Conservation (phyloP, 169 alveolate species). For the Blepharisma undulans region DNA sequence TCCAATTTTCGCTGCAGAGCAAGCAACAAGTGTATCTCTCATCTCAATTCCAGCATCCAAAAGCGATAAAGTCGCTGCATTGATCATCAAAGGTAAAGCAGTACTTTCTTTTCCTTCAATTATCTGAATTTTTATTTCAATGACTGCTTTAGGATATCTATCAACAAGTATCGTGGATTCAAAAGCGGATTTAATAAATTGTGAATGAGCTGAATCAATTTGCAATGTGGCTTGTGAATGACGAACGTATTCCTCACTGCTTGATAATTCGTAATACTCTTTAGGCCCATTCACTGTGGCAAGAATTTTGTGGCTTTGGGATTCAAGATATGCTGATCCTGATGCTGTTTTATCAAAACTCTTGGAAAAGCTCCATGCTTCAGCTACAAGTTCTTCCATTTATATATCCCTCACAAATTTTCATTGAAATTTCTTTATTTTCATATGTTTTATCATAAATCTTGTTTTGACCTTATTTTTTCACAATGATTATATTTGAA, state of each 20-base stretch:
- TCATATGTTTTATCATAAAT: too few species aligned
- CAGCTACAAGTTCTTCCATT: constrained; percentile 22
- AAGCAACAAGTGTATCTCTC: constrained; percentile 24
- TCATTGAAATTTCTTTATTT: too few species aligned
- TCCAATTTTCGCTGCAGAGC: background rate
- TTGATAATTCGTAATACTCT: constrained; percentile 9
- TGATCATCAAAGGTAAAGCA: background rate
- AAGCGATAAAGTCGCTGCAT: constrained; percentile 25
- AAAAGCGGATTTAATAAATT: background rate
- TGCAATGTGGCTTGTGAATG: background rate
- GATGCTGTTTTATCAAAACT: constrained; percentile 1
- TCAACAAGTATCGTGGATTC: background rate
- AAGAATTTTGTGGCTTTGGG: background rate
- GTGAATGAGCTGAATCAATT: background rate
- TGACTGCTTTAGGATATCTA: constrained; percentile 24
- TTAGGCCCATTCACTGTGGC: constrained; percentile 18
- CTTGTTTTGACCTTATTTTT: too few species aligned
- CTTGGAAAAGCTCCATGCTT: constrained; percentile 27
- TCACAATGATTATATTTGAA: background rate
- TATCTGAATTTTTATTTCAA: constrained; percentile 12
- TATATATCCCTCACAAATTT: background rate
- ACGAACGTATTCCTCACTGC: constrained; percentile 27
- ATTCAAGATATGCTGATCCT: constrained; percentile 20
- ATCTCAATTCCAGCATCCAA: constrained; percentile 36
- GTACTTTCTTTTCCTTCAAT: constrained; percentile 6